These are phyloP conservation scores for Protostelium mycophagum DNA, from an alignment of 78 protist genomes.

Conservation along the genomic window DNA sequence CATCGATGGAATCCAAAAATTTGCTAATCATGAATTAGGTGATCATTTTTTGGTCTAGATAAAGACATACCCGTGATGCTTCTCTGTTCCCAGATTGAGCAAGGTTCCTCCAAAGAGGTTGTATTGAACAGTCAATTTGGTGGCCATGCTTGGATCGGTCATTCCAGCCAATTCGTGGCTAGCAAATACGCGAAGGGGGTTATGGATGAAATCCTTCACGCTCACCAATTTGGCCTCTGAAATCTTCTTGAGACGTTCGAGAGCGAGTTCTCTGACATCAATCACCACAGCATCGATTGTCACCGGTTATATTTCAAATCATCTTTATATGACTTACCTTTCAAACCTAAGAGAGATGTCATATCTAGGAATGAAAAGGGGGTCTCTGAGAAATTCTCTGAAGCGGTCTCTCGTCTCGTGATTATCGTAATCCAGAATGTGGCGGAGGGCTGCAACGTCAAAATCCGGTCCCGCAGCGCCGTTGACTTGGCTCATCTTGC, in stretches of 20 bases:
- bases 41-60: not conserved
- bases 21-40: too few relatives aligned
- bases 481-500: not conserved
- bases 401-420: not conserved
- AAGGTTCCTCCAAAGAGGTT: constrained; percentile 58
- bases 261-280: not conserved
- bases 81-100: constrained; percentile 45
- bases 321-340: constrained; percentile 42
- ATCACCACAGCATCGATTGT: not conserved
- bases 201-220: not conserved
- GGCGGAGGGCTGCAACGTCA: not conserved
- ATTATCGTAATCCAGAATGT: not conserved
- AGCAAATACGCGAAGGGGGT: constrained; percentile 8
- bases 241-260: not conserved
- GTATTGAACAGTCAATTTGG: constrained; percentile 63
- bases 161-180: constrained; percentile 8
- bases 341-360: constrained; percentile 42
- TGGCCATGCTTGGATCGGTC: constrained; percentile 29
- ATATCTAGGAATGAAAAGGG: constrained; percentile 44
- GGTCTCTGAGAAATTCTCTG: constrained; percentile 33
- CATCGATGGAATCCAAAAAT: constrained; percentile 22
- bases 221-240: not conserved
- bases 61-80: constrained; percentile 9
- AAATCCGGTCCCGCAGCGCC: not conserved
- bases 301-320: too few relatives aligned